Conservation (phyloP, 257 asterid species). For the Gentiana dahurica region DNA sequence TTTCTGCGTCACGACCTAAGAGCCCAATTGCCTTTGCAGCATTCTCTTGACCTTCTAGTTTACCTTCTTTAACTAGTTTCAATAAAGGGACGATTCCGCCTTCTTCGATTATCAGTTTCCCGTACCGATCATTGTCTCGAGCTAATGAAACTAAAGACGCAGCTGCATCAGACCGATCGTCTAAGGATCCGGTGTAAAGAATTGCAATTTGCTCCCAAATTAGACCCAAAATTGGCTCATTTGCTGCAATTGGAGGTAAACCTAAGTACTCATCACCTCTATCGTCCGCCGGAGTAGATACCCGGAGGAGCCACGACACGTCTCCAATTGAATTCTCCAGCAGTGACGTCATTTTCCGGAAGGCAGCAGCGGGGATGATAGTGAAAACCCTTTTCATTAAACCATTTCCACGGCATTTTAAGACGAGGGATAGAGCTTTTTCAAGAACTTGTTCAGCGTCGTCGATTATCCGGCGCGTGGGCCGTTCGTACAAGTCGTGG, state of each 20-base stretch:
- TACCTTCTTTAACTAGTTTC: slow-evolving; percentile 29
- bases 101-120: slow-evolving; percentile 35
- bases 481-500: slow-evolving; percentile 34
- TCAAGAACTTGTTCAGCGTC: slow-evolving; percentile 27
- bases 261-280: slow-evolving; percentile 21
- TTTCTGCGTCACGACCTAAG: slow-evolving; percentile 29
- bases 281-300: slow-evolving; percentile 21
- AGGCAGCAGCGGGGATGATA: slow-evolving; percentile 20
- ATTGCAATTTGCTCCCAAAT: slow-evolving; percentile 33
- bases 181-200: slow-evolving; percentile 20
- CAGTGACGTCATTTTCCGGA: slow-evolving; percentile 21
- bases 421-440: slow-evolving; percentile 18
- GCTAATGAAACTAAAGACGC: slow-evolving; percentile 30
- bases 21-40: slow-evolving; percentile 41
- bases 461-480: slow-evolving; percentile 27
- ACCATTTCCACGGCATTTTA: slow-evolving; percentile 20
- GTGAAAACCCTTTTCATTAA: slow-evolving; percentile 24
- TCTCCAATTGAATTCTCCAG: slow-evolving; percentile 26
- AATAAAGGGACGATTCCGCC: slow-evolving; percentile 32
- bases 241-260: slow-evolving; percentile 30
- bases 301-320: slow-evolving; percentile 30
- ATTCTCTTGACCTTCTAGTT: slow-evolving; percentile 34
- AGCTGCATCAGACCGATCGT: slow-evolving; percentile 31
- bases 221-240: slow-evolving; percentile 29
- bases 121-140: slow-evolving; percentile 22